Percentiles rank a stretch among this genome's conserved stretches.
phyloP scores from a whole-genome alignment of 176 grass and related monocot genomes.

The Aegilops bicornis region DNA sequence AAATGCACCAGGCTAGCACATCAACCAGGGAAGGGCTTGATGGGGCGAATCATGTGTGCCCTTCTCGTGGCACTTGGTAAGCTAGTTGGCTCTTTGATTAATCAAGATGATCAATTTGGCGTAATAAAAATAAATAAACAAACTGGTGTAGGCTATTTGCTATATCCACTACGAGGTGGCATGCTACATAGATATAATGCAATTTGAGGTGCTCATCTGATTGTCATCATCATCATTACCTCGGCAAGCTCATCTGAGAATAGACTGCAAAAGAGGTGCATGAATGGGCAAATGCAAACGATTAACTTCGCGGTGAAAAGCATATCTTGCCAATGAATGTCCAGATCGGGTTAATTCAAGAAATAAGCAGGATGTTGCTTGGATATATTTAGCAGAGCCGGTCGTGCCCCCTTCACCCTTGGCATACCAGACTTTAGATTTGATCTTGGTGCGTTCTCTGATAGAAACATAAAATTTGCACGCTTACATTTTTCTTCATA shows the following conservation, averaged over 20 bases:
- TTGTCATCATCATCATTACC: not conserved
- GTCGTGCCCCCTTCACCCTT: not conserved
- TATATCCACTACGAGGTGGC: not conserved
- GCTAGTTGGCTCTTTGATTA: constrained; percentile 26
- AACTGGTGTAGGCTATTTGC: not conserved
- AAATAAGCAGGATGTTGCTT: not conserved
- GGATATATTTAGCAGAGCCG: not conserved
- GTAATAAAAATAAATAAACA: not conserved
- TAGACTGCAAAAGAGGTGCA: not conserved
- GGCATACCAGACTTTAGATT: not conserved
- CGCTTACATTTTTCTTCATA: too few relatives aligned
- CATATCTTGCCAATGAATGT: not conserved
- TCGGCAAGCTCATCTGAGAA: not conserved
- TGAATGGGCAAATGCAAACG: not conserved
- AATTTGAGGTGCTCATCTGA: not conserved
- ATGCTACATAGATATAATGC: not conserved
- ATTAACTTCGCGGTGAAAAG: not conserved
- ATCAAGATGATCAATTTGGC: not conserved
- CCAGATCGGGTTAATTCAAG: not conserved
- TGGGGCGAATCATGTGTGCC: constrained; percentile 39
- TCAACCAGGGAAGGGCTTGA: not conserved
- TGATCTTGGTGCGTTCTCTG: not conserved
- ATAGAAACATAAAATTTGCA: too few relatives aligned
- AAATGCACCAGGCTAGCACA: constrained; percentile 21
- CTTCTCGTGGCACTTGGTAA: constrained; percentile 29